Evolutionary conservation across 2,329 filamentous ascomycete species (phyloP), one percentile per base, ranked within the genome.

Genomic region (Cordyceps militaris): DNA sequence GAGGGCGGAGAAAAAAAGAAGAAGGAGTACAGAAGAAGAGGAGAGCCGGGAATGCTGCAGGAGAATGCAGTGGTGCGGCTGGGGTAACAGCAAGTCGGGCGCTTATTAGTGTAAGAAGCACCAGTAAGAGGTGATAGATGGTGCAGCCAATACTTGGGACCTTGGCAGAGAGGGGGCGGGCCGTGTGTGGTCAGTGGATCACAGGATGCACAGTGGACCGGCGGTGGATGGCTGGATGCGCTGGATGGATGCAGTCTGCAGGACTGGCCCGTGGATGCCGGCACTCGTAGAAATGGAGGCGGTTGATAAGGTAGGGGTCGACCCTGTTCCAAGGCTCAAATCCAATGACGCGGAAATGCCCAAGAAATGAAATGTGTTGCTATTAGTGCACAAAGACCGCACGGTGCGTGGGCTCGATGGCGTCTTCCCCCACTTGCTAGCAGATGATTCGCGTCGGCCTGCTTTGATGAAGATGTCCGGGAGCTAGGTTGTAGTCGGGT

Each of bases 21-120:
- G 24, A 58, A 50, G 21, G 24, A 52, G 42, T 26, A 57, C 36
- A 53, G 49, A 58, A 52, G 46, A 16, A 21, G 38, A 44, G 38
- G 36, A 26, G 28, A 19, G 49, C 30, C 40, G 34, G 32, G 30
- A 52, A 47, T 57, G 48, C 48, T 58, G 49, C 56, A 58, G 48
- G 40, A 52, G 26, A 40, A 40, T 51, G 49, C 47, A 56, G 43
- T 13, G 26, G 56, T 58, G 56, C 56, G 56, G 43, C 56, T 58
- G 56, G 56, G 56, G 56, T 53, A 30, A 40, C 43, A 51, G 49
- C 48, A 46, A 52, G 50, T 24, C n/a, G 49, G 49, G 48, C 56
- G 54, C 54, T 50, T 56, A 56, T 56, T 48, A 56, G 43, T 47
- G n/a, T 24, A 26, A 36, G 26, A 47, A 36, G 43, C 53, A 56